Evolutionary conservation across 106 monocot species (phyloP).

Genomic region (Ottelia alismoides): DNA sequence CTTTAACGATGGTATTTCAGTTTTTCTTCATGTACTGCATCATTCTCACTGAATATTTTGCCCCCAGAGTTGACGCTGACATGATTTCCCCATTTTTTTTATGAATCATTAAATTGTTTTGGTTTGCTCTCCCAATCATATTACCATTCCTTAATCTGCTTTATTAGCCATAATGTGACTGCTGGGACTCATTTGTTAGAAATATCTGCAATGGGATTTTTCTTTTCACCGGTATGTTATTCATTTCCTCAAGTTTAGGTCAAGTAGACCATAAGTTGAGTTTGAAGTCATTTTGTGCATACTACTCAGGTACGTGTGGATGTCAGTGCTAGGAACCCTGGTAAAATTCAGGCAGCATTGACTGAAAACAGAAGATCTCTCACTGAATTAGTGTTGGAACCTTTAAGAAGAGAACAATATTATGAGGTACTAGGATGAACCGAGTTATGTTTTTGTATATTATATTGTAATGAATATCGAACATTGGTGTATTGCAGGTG

Average conservation of each 20-base stretch:
- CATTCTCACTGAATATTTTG: too few relatives aligned
- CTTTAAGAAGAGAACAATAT: conserved; percentile 87
- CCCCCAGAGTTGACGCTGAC: too few relatives aligned
- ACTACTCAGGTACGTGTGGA: conserved; percentile 89
- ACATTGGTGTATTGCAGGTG: conserved; percentile 58
- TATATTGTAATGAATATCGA: too few relatives aligned
- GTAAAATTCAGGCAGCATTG: conserved; percentile 87
- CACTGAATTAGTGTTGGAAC: conserved; percentile 74
- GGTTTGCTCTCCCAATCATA: too few relatives aligned
- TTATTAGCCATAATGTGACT: conserved; percentile 67
- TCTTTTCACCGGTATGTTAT: conserved; percentile 81
- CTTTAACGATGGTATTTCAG: too few relatives aligned
- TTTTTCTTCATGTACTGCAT: too few relatives aligned
- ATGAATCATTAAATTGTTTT: too few relatives aligned
- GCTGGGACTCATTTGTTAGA: conserved; percentile 98
- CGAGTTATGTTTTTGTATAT: too few relatives aligned
- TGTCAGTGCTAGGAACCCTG: conserved; percentile 94
- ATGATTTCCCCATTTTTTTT: too few relatives aligned
- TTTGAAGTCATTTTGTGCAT: conserved; percentile 1
- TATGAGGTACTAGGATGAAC: too few relatives aligned
- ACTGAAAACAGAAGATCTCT: conserved; percentile 74
- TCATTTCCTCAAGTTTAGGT: background rate
- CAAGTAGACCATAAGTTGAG: background rate
- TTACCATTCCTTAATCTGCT: conserved; percentile 37
- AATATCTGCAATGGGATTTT: conserved; percentile 78